Conservation (phyloP, 179 eudicot genomes). For the Silene vulgaris region DNA sequence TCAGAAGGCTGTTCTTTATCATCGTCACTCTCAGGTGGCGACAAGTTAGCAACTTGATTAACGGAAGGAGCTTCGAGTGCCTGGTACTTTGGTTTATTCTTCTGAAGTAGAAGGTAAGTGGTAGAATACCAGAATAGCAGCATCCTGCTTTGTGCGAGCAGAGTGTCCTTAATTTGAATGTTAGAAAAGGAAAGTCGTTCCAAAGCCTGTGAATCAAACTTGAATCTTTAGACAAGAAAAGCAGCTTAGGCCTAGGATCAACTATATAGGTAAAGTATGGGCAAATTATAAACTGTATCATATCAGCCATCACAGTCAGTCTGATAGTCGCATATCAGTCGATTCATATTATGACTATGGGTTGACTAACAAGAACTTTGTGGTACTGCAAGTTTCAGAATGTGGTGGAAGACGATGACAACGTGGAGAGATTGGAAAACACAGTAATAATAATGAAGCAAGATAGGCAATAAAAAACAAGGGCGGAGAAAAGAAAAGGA, state of each 20-base stretch:
- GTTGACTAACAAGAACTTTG: background rate
- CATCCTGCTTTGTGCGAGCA: constrained; percentile 76
- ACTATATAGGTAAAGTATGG: background rate
- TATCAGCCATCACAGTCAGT: background rate
- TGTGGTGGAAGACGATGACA: background rate
- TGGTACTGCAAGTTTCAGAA: background rate
- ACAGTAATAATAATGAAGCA: background rate
- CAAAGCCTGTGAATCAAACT: constrained; percentile 52
- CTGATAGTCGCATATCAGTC: background rate
- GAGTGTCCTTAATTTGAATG: constrained; percentile 56
- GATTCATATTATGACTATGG: background rate
- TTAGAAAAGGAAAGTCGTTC: constrained; percentile 78
- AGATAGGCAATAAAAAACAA: background rate
- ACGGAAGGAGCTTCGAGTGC: constrained; percentile 51
- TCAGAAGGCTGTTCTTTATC: constrained; percentile 28
- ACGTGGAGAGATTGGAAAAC: background rate
- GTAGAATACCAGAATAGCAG: constrained; percentile 79
- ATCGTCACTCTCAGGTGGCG: constrained; percentile 38
- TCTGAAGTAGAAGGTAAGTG: constrained; percentile 77
- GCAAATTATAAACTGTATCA: background rate
- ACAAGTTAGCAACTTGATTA: constrained; percentile 33
- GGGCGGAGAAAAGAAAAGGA: background rate
- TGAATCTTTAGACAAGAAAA: background rate
- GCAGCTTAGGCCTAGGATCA: background rate
- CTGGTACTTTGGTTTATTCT: constrained; percentile 85